These are phyloP conservation scores for Globisporangium nagaii DNA, from an alignment of 352 stramenopile species.

Conservation along the genomic window DNA sequence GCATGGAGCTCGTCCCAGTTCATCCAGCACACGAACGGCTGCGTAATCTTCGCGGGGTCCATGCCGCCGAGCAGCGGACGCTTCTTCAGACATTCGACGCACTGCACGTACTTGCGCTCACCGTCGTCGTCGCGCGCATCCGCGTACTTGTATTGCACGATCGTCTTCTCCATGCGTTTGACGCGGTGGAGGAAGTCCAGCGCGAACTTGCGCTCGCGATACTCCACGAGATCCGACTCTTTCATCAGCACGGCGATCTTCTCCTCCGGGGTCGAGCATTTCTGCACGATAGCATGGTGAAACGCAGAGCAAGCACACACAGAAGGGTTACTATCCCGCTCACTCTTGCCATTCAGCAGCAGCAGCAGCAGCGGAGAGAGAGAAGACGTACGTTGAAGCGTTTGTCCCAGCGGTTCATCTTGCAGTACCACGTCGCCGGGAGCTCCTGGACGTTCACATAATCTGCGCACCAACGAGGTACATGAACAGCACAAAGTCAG, in stretches of 20 bases:
- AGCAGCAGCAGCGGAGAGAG: background rate
- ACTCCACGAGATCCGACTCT: slow-evolving; percentile 50
- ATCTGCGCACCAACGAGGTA: slow-evolving; percentile 23
- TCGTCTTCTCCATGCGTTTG: slow-evolving; percentile 72
- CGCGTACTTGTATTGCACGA: slow-evolving; percentile 59
- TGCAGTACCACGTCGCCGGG: slow-evolving; percentile 77
- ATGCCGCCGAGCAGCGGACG: slow-evolving; percentile 70
- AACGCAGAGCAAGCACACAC: background rate
- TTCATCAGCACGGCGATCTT: slow-evolving; percentile 68
- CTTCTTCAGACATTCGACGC: slow-evolving; percentile 65
- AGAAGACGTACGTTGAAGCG: slow-evolving; percentile 51
- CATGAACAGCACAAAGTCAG: background rate
- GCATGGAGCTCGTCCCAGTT: slow-evolving; percentile 78
- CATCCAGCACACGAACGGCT: slow-evolving; percentile 86
- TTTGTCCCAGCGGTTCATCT: slow-evolving; percentile 85
- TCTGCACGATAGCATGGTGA: slow-evolving; percentile 23
- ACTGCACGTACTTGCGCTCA: slow-evolving; percentile 66
- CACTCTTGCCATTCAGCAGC: background rate
- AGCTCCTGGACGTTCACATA: slow-evolving; percentile 75
- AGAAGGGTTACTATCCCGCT: too few relatives aligned
- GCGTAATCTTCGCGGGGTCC: slow-evolving; percentile 53
- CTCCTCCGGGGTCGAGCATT: slow-evolving; percentile 68
- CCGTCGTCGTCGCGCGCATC: slow-evolving; percentile 57
- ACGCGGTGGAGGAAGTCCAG: slow-evolving; percentile 61
- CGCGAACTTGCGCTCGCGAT: slow-evolving; percentile 61